Evolutionary conservation across 2,329 filamentous ascomycete genomes (phyloP).

Genomic region (Aspergillus latus): DNA sequence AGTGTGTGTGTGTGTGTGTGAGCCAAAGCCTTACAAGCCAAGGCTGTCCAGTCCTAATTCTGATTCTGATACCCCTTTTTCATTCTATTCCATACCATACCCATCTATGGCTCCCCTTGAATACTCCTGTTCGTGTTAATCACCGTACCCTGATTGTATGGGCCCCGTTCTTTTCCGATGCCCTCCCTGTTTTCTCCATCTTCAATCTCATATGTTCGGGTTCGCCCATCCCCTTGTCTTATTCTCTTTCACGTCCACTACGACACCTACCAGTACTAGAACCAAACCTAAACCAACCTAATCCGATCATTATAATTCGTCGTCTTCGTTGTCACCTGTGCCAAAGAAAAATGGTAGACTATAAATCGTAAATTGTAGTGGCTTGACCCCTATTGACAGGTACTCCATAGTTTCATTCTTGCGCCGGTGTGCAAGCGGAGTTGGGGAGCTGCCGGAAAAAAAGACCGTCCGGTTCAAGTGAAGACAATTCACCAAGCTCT

Average conservation of each 20-base stretch:
- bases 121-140: background rate
- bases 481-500: too few relatives aligned
- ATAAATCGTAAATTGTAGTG: too few relatives aligned
- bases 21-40: background rate
- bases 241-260: background rate
- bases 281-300: background rate
- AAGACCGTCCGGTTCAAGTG: too few relatives aligned
- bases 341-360: too few relatives aligned
- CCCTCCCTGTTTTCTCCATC: background rate
- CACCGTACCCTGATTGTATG: background rate
- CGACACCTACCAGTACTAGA: background rate
- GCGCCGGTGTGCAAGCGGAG: too few relatives aligned
- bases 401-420: too few relatives aligned
- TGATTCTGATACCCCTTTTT: constrained; percentile 13
- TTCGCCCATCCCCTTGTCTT: background rate
- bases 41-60: background rate
- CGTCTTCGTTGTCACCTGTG: too few relatives aligned
- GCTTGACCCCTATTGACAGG: too few relatives aligned
- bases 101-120: background rate
- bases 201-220: background rate
- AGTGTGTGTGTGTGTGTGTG: background rate
- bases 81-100: background rate
- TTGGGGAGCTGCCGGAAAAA: too few relatives aligned
- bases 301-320: background rate
- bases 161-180: background rate